Evolutionary conservation across 163 green algal species (phyloP).

Genomic region (Dunaliella salina): DNA sequence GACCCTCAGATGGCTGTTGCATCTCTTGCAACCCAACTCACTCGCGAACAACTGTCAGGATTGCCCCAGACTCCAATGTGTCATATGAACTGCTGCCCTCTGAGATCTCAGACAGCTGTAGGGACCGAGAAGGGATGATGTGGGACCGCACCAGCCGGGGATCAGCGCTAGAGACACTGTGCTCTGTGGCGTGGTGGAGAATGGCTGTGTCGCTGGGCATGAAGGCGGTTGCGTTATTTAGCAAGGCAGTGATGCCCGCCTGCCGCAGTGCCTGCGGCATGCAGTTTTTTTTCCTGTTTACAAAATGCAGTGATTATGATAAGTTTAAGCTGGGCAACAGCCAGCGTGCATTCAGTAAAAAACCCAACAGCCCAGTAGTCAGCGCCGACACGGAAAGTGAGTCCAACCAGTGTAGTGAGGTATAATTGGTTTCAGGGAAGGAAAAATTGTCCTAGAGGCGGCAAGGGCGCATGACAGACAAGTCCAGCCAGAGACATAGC

Average conservation of each 20-base stretch:
- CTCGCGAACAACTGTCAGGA: neutral
- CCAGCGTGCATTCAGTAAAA: too few species aligned
- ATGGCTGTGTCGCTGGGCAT: neutral
- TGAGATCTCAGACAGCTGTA: neutral
- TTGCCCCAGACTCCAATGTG: neutral
- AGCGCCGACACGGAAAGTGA: too few species aligned
- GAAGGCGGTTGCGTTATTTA: neutral
- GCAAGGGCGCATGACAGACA: too few species aligned
- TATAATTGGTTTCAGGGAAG: too few species aligned
- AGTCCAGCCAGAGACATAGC: too few species aligned
- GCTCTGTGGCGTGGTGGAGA: neutral
- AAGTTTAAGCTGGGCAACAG: too few species aligned
- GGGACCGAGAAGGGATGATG: neutral
- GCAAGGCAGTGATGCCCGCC: neutral
- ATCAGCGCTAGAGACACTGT: neutral
- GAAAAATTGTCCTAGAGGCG: too few species aligned
- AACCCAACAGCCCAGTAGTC: too few species aligned
- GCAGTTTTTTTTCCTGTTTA: too few species aligned
- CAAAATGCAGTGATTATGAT: too few species aligned
- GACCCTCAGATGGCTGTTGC: too few species aligned
- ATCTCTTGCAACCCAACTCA: neutral
- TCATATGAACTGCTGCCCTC: neutral
- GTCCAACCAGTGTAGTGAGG: too few species aligned
- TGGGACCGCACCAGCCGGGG: neutral
- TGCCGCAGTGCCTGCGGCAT: neutral